Evolutionary conservation across 305 asterid genomes (phyloP).

Genomic region (Withania somnifera): DNA sequence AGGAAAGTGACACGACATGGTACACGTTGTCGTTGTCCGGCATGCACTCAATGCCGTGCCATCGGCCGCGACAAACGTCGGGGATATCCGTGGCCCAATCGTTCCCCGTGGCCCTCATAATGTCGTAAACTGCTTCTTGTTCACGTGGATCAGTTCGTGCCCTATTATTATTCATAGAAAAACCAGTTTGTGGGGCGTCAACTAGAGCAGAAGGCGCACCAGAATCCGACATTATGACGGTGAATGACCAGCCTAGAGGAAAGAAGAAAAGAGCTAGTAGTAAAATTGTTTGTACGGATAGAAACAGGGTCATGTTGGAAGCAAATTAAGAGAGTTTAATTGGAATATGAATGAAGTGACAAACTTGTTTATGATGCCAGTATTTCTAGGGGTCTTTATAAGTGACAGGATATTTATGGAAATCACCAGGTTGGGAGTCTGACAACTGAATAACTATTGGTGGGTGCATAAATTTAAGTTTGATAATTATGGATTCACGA

Average conservation of each 20-base stretch:
- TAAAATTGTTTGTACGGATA: neutral
- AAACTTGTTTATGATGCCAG: constrained; percentile 1
- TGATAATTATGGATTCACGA: constrained; percentile 65
- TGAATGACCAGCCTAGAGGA: constrained; percentile 25
- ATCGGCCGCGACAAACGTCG: constrained; percentile 77
- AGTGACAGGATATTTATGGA: neutral
- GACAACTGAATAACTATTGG: constrained; percentile 9
- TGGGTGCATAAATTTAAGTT: constrained; percentile 26
- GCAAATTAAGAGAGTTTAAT: neutral
- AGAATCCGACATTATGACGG: constrained; percentile 52
- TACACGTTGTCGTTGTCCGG: constrained; percentile 60
- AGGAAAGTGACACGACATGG: constrained; percentile 77
- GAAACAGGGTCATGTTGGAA: constrained; percentile 8
- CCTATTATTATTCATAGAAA: constrained; percentile 16
- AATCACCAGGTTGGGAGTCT: constrained; percentile 13
- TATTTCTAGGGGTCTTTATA: neutral
- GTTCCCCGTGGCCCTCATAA: constrained; percentile 87
- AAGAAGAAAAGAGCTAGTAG: constrained; percentile 14
- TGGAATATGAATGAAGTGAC: neutral
- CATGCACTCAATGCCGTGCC: constrained; percentile 98
- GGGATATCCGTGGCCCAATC: constrained; percentile 77
- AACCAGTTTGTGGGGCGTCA: constrained; percentile 53
- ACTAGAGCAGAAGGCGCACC: constrained; percentile 35
- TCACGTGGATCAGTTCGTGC: constrained; percentile 48
- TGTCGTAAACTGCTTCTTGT: constrained; percentile 67